phyloP scores from a whole-genome alignment of 495 filamentous ascomycete genomes.

The Talaromyces proteolyticus region DNA sequence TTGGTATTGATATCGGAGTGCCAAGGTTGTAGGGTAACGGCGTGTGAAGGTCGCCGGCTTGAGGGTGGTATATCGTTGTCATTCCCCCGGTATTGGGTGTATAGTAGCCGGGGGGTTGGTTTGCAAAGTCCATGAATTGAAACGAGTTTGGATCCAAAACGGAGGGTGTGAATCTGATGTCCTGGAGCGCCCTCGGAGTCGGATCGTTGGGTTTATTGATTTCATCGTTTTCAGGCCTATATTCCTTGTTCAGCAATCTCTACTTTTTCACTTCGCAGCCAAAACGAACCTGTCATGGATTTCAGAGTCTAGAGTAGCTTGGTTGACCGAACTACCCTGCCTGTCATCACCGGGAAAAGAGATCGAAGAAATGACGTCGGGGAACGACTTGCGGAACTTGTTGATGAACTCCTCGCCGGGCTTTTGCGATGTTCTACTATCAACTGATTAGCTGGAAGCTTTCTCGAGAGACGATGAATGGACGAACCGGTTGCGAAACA shows the following conservation, averaged over 20 bases:
- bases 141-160: conserved; percentile 81
- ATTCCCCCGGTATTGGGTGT: conserved; percentile 84
- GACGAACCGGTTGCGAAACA: conserved; percentile 40
- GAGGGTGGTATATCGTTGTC: conserved; percentile 73
- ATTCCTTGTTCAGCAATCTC: conserved; percentile 3
- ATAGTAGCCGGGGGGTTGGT: conserved; percentile 78
- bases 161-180: conserved; percentile 84
- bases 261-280: too few relatives aligned
- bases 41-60: conserved; percentile 87
- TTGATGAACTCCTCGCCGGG: conserved; percentile 78
- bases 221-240: conserved; percentile 34
- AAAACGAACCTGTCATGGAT: conserved; percentile 22
- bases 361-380: conserved; percentile 47
- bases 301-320: conserved; percentile 5
- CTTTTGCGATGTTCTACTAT: conserved; percentile 79
- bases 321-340: conserved; percentile 9
- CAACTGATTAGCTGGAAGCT: conserved; percentile 12
- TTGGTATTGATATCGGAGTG: conserved; percentile 80
- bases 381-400: conserved; percentile 75
- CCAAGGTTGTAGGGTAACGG: conserved; percentile 71
- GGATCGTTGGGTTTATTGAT: conserved; percentile 77
- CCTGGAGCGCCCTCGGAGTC: conserved; percentile 68
- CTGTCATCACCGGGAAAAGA: conserved; percentile 7
- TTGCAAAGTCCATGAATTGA: conserved; percentile 68
- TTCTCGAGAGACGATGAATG: background rate